Base-by-base conservation (phyloP, 2,329 filamentous ascomycete genomes). In the Septoria petroselini region DNA sequence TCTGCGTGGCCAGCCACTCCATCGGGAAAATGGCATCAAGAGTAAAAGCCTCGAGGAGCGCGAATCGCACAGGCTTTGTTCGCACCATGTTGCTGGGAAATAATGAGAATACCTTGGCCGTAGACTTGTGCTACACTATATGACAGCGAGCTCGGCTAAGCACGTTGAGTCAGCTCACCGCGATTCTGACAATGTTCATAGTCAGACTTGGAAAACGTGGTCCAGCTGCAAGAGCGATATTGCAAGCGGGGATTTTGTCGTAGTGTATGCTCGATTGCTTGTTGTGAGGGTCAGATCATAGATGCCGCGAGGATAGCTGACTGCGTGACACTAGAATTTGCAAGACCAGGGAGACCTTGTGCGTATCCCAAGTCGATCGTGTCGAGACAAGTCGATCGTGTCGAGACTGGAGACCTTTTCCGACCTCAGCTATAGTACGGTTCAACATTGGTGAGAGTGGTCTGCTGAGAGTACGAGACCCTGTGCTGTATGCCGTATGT, bases 311-410 rank as follows among this genome's bases (percentile, higher is more conserved):
- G 23, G 33, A 44, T 40, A 34, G 18, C 29, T 25, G 48, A 53
- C 52, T 35, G 54, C 44, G 54, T 52, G 51, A 54, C 54, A 49
- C 48, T 25, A 52, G 45, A 34, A 45, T 38, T 37, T 33, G 40
- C 49, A 38, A 47, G 41, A 38, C 42, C 17, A 39, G 48, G 52
- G 41, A 38, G 31, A 48, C 54, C 52, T 52, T 45, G 52, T 50
- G 40, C 39, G 27, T 33, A 33, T 23, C 38, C 38, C 48, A 44
- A 37, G 17, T 41, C n/a, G n/a, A 14, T 44, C 35, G 40, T 49
- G 51, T 50, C 48, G 48, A 52, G 44, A 43, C 27, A 34, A 25
- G 15, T 34, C 44, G 14, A 39, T 40, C 18, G 33, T 17, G 45
- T 19, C 23, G 29, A 48, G 17, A 25, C 17, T 40, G 14, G 12